These are phyloP conservation scores for Rhodomyrtus tomentosa DNA, from an alignment of 345 rosid species.

Conservation along the genomic window DNA sequence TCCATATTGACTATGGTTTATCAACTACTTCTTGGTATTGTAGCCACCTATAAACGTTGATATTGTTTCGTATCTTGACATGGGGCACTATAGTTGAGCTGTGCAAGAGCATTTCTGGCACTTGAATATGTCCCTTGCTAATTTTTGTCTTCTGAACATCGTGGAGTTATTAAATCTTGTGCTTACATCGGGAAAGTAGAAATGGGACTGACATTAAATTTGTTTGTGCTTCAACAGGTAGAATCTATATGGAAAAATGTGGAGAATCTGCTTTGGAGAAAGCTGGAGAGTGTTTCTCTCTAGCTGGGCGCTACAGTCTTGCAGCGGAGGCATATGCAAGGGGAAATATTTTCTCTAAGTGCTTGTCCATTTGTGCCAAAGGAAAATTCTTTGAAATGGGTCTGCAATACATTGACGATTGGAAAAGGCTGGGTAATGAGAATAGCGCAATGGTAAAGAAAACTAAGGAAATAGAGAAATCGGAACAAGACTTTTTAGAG, in stretches of 20 bases:
- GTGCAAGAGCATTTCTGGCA: background rate
- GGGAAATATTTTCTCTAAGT: too few relatives aligned
- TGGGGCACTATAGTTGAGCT: background rate
- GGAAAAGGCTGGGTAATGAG: slow-evolving; percentile 15
- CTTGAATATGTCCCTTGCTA: background rate
- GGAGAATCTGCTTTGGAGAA: slow-evolving; percentile 18
- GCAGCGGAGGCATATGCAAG: too few relatives aligned
- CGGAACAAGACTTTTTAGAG: too few relatives aligned
- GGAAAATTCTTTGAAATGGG: slow-evolving; percentile 33
- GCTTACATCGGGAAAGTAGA: background rate
- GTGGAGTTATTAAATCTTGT: too few relatives aligned
- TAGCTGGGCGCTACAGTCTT: too few relatives aligned
- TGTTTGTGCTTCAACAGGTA: slow-evolving; percentile 11
- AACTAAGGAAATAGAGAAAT: slow-evolving; percentile 8
- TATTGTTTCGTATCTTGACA: background rate
- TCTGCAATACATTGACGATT: slow-evolving; percentile 18
- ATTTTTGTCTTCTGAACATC: background rate
- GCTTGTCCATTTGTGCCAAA: too few relatives aligned
- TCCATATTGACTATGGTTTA: background rate
- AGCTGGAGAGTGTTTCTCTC: too few relatives aligned
- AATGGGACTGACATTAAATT: background rate
- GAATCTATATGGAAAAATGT: slow-evolving; percentile 24
- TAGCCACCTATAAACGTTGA: background rate
- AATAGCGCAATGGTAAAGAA: background rate
- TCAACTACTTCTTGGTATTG: background rate